Evolutionary conservation across 495 filamentous ascomycete genomes (phyloP), one percentile per base, ranked within the genome.

Genomic region (Neurospora pannonica): DNA sequence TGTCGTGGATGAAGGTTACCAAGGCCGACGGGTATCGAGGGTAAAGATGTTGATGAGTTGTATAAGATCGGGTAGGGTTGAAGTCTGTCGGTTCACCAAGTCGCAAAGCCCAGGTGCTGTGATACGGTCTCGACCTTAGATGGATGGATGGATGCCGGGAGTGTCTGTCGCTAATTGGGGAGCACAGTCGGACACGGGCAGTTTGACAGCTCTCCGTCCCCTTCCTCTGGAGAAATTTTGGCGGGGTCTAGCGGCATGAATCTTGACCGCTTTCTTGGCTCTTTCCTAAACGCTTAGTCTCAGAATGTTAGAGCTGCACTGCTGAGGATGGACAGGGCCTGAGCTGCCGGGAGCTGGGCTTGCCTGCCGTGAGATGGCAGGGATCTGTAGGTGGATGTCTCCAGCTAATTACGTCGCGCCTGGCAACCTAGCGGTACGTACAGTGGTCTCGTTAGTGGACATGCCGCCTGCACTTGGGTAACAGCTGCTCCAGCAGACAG

Each of bases 171-270:
- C 54, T 28, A 67, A 67, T 67, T 67, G 28, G 54, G 54, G 54
- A 62, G 28, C 54, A 62, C 54, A 62, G 54, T 62, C 15, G 54
- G 48, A 34, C 5, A 62, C 54, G 28, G 54, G 28, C 31, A 36
- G 54, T 67, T 67, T 67, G 54, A 67, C 54, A 67, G 54, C 54
- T 67, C 28, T n/a, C 54, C 28, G 15, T 67, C 28, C 28, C 54
- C 24, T 62, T 62, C 48, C 28, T 62, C 54, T 62, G 54, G 54
- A 74, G 74, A 79, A 79, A 78, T 78, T 82, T 82, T 82, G 80
- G 80, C 78, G 80, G 80, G 80, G 78, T 81, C 37, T 42, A 4
- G 71, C 71, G 80, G 80, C 80, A 80, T 74, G 77, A 80, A 39
- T 6, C 1, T 36, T 74, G 28, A 81, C 78, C 78, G 80, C 79